phyloP scores from a whole-genome alignment of 2,329 filamentous ascomycete species.

The Clathrospora elynae region DNA sequence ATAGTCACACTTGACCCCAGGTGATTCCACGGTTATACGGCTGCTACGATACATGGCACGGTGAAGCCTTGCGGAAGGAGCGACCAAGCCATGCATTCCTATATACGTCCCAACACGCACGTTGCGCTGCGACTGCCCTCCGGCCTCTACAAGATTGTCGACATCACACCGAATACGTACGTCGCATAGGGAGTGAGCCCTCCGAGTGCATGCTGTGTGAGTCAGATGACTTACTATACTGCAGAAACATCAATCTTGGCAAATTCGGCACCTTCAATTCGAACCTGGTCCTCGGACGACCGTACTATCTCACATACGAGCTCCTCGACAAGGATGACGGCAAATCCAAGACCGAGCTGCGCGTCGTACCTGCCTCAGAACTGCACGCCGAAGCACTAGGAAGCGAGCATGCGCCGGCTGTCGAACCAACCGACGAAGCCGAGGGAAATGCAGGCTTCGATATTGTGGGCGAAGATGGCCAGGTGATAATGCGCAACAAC shows the following conservation, averaged over 20 bases:
- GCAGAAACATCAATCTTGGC: slow-evolving; percentile 81
- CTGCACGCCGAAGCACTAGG: slow-evolving; percentile 79
- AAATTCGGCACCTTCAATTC: slow-evolving; percentile 92
- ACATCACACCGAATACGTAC: slow-evolving; percentile 68
- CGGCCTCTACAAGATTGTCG: slow-evolving; percentile 61
- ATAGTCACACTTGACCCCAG: neutral
- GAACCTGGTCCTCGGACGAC: slow-evolving; percentile 88
- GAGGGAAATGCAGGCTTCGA: slow-evolving; percentile 50
- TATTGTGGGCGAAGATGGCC: slow-evolving; percentile 55
- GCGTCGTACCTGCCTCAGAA: slow-evolving; percentile 79
- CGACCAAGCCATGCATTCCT: slow-evolving; percentile 49
- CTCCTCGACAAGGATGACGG: slow-evolving; percentile 71
- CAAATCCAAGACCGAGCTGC: slow-evolving; percentile 70
- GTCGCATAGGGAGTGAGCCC: slow-evolving; percentile 52
- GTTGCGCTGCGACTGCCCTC: slow-evolving; percentile 64
- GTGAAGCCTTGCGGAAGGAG: slow-evolving; percentile 3
- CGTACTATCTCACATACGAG: slow-evolving; percentile 90
- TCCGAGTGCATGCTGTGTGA: slow-evolving; percentile 8
- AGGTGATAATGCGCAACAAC: slow-evolving; percentile 64
- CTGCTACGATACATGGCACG: slow-evolving; percentile 16
- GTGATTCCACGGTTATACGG: neutral
- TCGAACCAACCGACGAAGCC: slow-evolving; percentile 45
- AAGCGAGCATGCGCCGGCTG: slow-evolving; percentile 51
- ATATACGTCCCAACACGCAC: slow-evolving; percentile 57
- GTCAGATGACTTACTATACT: slow-evolving; percentile 10